phyloP scores from a whole-genome alignment of 805 yeast species.

The Candida coleopterorum region DNA sequence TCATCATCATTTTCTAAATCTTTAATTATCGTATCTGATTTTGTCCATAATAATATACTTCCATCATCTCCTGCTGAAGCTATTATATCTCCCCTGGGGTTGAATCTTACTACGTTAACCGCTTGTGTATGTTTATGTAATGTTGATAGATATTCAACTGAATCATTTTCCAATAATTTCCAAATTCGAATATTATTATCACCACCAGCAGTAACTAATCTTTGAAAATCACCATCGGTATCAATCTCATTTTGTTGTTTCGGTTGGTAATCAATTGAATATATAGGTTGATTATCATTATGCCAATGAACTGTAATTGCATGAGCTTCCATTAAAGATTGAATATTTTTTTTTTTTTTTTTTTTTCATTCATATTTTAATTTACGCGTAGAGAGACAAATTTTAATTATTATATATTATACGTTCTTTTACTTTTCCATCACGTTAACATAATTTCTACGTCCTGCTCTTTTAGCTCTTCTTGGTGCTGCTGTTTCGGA shows the following conservation, averaged over 20 bases:
- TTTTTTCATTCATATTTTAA: background rate
- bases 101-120: slow-evolving; percentile 84
- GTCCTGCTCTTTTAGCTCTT: slow-evolving; percentile 25
- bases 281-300: slow-evolving; percentile 70
- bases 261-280: slow-evolving; percentile 57
- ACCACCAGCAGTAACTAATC: slow-evolving; percentile 90
- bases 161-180: slow-evolving; percentile 17
- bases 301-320: slow-evolving; percentile 69
- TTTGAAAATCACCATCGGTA: slow-evolving; percentile 19
- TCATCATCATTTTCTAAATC: slow-evolving; percentile 45
- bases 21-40: slow-evolving; percentile 46
- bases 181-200: slow-evolving; percentile 81
- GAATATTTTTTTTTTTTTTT: background rate
- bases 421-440: slow-evolving; percentile 17
- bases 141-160: slow-evolving; percentile 75
- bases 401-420: too few relatives aligned
- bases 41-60: slow-evolving; percentile 73
- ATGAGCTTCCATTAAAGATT: slow-evolving; percentile 26
- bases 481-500: slow-evolving; percentile 21
- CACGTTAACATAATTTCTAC: slow-evolving; percentile 33
- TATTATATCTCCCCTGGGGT: slow-evolving; percentile 59
- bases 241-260: too few relatives aligned
- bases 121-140: slow-evolving; percentile 89
- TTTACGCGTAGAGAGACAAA: too few relatives aligned
- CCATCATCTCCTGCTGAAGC: slow-evolving; percentile 98